phyloP scores from a whole-genome alignment of 257 asterid genomes.

The Pogostemon cablin region DNA sequence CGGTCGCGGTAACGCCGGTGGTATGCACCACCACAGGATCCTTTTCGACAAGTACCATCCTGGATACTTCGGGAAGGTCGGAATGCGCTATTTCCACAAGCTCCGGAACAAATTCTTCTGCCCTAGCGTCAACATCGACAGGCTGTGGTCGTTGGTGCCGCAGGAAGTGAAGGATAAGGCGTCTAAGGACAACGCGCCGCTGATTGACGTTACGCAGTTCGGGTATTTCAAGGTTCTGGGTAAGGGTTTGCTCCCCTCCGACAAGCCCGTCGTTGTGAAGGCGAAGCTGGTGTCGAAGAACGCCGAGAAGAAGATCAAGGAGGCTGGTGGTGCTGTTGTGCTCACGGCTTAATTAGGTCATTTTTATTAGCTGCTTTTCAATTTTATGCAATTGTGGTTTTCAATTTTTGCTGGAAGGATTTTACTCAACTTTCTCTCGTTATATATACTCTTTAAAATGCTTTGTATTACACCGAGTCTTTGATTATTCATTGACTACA shows the following conservation, averaged over 20 bases:
- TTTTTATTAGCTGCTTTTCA: conserved; percentile 20
- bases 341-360: conserved; percentile 28
- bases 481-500: neutral
- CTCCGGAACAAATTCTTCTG: conserved; percentile 31
- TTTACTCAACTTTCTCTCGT: neutral
- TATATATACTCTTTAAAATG: conserved; percentile 20
- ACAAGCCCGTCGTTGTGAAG: conserved; percentile 30
- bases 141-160: conserved; percentile 33
- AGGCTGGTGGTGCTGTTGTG: conserved; percentile 33
- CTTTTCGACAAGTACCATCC: conserved; percentile 31
- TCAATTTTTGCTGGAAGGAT: neutral
- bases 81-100: conserved; percentile 33
- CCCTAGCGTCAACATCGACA: conserved; percentile 34
- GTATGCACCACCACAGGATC: conserved; percentile 34
- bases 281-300: conserved; percentile 30
- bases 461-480: conserved; percentile 1
- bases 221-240: conserved; percentile 29
- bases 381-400: conserved; percentile 22
- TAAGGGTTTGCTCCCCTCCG: conserved; percentile 31
- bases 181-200: conserved; percentile 25
- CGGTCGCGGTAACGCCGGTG: conserved; percentile 37
- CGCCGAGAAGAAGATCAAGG: conserved; percentile 33
- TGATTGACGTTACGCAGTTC: conserved; percentile 30
- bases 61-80: conserved; percentile 29
- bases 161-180: conserved; percentile 36